A percentile compares a stretch with the other conserved stretches of the same genome.
Evolutionary conservation across 2,329 filamentous ascomycete genomes (phyloP).

Genomic region (Metarhizium guizhouense): DNA sequence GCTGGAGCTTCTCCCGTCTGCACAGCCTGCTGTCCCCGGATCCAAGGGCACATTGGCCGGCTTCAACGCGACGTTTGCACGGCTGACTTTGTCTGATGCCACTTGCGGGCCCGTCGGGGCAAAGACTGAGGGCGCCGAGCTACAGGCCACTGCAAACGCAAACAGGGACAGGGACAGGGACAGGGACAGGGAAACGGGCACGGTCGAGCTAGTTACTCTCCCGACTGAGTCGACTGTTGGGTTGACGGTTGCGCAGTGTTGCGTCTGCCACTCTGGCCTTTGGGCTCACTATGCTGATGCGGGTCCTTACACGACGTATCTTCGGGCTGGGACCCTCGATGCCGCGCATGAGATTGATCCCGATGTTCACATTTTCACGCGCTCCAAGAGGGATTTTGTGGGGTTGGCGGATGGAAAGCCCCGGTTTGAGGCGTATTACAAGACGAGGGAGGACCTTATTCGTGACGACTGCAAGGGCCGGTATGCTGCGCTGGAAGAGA

Average conservation of each 20-base stretch:
- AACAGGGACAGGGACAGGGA: too few species aligned
- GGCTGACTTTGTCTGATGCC: too few species aligned
- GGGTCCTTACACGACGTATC: constrained; percentile 22
- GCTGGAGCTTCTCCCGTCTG: too few species aligned
- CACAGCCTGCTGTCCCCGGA: too few species aligned
- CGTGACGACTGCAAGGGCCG: constrained; percentile 17
- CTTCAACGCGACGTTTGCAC: too few species aligned
- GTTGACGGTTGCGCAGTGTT: constrained; percentile 33
- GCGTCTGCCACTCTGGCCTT: constrained; percentile 28
- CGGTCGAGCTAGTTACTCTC: constrained; percentile 23
- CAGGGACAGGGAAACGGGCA: too few species aligned
- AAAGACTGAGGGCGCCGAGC: too few species aligned
- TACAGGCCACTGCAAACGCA: too few species aligned
- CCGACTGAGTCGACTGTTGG: constrained; percentile 22
- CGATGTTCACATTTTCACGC: constrained; percentile 37
- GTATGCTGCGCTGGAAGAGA: too few species aligned
- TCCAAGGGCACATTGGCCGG: too few species aligned
- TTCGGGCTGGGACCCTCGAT: constrained; percentile 37
- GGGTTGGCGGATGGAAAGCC: constrained; percentile 25
- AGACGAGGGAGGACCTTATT: constrained; percentile 20
- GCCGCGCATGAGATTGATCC: constrained; percentile 24
- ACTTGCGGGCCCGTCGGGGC: too few species aligned
- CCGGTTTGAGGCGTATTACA: constrained; percentile 22
- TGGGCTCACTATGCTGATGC: constrained; percentile 31
- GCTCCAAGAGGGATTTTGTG: constrained; percentile 30